Evolutionary conservation across 1,284 basidiomycete species (phyloP).

Genomic region (Porodaedalea pini): DNA sequence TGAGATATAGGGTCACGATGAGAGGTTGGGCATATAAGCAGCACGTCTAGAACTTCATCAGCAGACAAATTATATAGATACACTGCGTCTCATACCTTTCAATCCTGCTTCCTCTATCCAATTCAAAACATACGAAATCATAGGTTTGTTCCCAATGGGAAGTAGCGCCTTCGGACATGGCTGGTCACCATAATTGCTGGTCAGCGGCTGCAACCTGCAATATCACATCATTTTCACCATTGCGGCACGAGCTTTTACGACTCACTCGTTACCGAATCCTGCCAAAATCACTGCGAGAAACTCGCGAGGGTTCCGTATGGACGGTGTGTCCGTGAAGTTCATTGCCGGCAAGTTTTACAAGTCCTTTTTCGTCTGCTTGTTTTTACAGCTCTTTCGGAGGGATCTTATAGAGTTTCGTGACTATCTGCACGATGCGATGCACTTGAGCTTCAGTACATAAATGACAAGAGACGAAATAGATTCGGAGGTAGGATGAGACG

Average conservation of each 20-base stretch:
- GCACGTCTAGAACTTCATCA: constrained; percentile 56
- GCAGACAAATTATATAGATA: constrained; percentile 3
- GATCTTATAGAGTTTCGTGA: too few relatives aligned
- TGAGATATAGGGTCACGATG: constrained; percentile 76
- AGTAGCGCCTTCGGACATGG: constrained; percentile 82
- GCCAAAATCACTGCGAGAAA: constrained; percentile 83
- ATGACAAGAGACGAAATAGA: too few relatives aligned
- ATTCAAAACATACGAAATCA: constrained; percentile 79
- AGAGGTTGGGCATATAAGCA: constrained; percentile 77
- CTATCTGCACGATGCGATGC: too few relatives aligned
- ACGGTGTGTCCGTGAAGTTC: constrained; percentile 58
- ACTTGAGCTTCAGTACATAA: too few relatives aligned
- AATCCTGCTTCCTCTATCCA: constrained; percentile 89
- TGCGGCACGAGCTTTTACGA: constrained; percentile 17
- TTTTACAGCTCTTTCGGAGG: too few relatives aligned
- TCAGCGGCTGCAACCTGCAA: constrained; percentile 67
- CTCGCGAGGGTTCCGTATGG: constrained; percentile 55
- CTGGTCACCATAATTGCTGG: constrained; percentile 68
- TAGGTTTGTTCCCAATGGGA: constrained; percentile 82
- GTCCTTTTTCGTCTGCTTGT: too few relatives aligned
- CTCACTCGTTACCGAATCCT: constrained; percentile 85
- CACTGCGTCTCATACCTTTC: constrained; percentile 51
- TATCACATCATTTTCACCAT: constrained; percentile 25
- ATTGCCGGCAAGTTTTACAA: constrained; percentile 38
- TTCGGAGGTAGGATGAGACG: too few relatives aligned